Evolutionary conservation across 2,329 filamentous ascomycete genomes (phyloP).

Genomic region (Bipolaris oryzae): DNA sequence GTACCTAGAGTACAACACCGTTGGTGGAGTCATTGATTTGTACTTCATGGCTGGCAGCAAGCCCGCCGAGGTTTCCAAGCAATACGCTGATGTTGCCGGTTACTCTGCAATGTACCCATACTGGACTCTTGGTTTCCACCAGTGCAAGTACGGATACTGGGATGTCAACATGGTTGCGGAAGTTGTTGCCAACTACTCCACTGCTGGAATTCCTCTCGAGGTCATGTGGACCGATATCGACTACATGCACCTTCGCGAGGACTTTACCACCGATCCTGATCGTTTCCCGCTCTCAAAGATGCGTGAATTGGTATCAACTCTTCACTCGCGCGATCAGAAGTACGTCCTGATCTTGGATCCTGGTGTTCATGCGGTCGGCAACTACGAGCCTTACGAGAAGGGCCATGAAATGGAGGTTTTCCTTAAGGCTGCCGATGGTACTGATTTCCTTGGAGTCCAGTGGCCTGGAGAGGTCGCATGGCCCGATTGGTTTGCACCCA

Average conservation of each 20-base stretch:
- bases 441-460: constrained; percentile 67
- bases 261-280: constrained; percentile 70
- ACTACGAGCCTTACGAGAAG: constrained; percentile 64
- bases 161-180: constrained; percentile 70
- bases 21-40: constrained; percentile 76
- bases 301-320: constrained; percentile 67
- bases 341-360: constrained; percentile 83
- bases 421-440: constrained; percentile 61
- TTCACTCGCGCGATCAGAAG: constrained; percentile 71
- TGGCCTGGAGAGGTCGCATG: constrained; percentile 77
- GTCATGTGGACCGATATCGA: constrained; percentile 78
- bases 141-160: constrained; percentile 59
- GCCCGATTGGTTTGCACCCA: constrained; percentile 77
- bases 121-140: constrained; percentile 60
- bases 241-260: constrained; percentile 65
- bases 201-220: constrained; percentile 69
- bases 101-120: constrained; percentile 58
- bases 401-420: constrained; percentile 65
- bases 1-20: constrained; percentile 78
- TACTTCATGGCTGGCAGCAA: constrained; percentile 59
- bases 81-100: constrained; percentile 59
- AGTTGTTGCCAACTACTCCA: constrained; percentile 70
- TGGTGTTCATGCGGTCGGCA: constrained; percentile 54
- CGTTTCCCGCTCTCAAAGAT: constrained; percentile 67
- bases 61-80: constrained; percentile 55